Percentiles rank a stretch among this genome's conserved stretches.
Evolutionary conservation across 2,329 filamentous ascomycete genomes (phyloP).

Genomic region (Calonectria henricotiae): DNA sequence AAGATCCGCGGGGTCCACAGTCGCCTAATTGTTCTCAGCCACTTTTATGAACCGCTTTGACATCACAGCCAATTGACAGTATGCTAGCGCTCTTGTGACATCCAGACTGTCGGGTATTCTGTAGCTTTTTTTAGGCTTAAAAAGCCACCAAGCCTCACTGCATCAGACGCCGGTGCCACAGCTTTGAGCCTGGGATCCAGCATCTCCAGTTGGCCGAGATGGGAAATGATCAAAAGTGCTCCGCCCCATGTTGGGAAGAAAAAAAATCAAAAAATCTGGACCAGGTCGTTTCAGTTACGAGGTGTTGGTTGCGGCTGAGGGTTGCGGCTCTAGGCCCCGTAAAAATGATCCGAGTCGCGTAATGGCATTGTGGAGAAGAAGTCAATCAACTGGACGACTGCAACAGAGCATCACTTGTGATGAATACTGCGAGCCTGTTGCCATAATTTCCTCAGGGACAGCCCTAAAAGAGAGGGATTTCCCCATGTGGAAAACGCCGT

Average conservation of each 20-base stretch:
- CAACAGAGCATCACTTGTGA: not conserved
- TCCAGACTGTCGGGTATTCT: not conserved
- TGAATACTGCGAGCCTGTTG: not conserved
- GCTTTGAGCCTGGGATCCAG: not conserved
- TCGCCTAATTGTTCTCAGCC: not conserved
- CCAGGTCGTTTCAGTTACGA: not conserved
- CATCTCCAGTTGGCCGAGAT: not conserved
- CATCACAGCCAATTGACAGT: not conserved
- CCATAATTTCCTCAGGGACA: not conserved
- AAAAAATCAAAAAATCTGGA: not conserved
- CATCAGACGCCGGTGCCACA: conserved; percentile 5
- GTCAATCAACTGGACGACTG: not conserved
- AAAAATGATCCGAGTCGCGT: not conserved
- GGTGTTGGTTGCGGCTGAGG: conserved; percentile 5
- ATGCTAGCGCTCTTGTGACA: not conserved
- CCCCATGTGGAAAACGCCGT: not conserved
- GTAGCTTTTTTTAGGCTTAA: conserved; percentile 15
- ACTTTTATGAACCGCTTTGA: not conserved
- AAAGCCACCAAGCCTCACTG: conserved; percentile 15
- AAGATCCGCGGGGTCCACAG: not conserved
- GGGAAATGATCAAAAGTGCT: conserved; percentile 8
- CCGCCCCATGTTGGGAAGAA: not conserved
- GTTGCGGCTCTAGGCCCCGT: not conserved
- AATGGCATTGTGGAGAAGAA: not conserved
- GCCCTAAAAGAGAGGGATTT: not conserved